phyloP scores from a whole-genome alignment of 306 rosid genomes.

The Sechiopsis laciniata region DNA sequence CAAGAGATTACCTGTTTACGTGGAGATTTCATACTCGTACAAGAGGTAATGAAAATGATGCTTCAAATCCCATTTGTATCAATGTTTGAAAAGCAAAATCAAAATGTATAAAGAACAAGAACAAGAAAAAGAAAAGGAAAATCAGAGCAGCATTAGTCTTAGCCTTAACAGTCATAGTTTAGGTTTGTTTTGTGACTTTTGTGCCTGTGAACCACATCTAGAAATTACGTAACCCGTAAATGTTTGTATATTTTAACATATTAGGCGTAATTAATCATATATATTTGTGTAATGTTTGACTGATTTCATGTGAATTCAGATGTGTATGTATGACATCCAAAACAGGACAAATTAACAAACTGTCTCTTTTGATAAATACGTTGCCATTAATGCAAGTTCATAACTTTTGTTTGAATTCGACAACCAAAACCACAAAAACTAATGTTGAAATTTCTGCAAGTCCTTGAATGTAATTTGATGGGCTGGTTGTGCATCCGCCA shows the following conservation, averaged over 20 bases:
- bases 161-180: neutral
- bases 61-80: constrained; percentile 42
- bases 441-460: too few relatives aligned
- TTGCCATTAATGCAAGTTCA: neutral
- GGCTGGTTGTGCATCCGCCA: too few relatives aligned
- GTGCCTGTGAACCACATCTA: neutral
- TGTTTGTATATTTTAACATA: constrained; percentile 1
- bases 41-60: constrained; percentile 26
- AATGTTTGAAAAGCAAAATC: neutral
- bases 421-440: too few relatives aligned
- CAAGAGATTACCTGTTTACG: constrained; percentile 61
- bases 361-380: neutral
- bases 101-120: neutral
- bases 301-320: neutral
- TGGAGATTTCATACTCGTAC: constrained; percentile 81
- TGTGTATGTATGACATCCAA: too few relatives aligned
- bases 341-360: constrained; percentile 12
- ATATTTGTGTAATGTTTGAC: neutral
- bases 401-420: too few relatives aligned
- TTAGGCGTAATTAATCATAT: neutral
- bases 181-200: neutral
- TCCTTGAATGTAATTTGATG: too few relatives aligned
- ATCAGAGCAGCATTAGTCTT: neutral
- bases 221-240: constrained; percentile 2
- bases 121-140: neutral